These are phyloP conservation scores for Podospora appendiculata DNA, from an alignment of 495 filamentous ascomycete genomes.

Conservation along the genomic window DNA sequence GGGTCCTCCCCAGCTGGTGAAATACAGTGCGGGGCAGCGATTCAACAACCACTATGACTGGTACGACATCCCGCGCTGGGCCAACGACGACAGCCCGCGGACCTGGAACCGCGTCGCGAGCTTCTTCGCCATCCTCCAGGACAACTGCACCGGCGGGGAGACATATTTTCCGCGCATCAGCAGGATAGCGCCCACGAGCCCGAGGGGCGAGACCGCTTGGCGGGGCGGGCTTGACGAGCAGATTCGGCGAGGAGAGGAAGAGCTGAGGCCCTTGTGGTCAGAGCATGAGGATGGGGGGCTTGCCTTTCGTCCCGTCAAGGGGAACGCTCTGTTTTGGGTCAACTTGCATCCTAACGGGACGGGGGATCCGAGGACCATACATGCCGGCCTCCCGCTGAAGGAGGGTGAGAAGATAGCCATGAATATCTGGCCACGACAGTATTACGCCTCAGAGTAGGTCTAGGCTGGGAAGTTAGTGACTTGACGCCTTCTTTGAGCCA, in stretches of 20 bases:
- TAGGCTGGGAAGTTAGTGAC: neutral
- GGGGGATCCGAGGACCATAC: slow-evolving; percentile 38
- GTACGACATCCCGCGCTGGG: slow-evolving; percentile 25
- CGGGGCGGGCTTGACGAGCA: slow-evolving; percentile 4
- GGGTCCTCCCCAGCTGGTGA: slow-evolving; percentile 42
- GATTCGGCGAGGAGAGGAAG: neutral
- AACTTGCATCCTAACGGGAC: slow-evolving; percentile 42
- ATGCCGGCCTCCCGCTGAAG: slow-evolving; percentile 42
- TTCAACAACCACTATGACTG: slow-evolving; percentile 44
- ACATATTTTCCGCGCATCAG: slow-evolving; percentile 39
- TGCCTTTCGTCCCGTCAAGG: slow-evolving; percentile 41
- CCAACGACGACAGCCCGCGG: slow-evolving; percentile 20
- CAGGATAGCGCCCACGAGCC: slow-evolving; percentile 12
- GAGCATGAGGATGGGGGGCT: slow-evolving; percentile 41
- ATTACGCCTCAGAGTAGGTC: slow-evolving; percentile 13
- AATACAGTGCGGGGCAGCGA: slow-evolving; percentile 33
- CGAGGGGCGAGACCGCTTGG: slow-evolving; percentile 14
- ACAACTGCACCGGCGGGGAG: slow-evolving; percentile 35
- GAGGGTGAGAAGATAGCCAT: slow-evolving; percentile 44
- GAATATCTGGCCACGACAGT: slow-evolving; percentile 49
- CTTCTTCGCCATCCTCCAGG: slow-evolving; percentile 41
- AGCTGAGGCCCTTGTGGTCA: slow-evolving; percentile 27
- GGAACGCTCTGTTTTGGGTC: slow-evolving; percentile 49
- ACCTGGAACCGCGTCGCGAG: slow-evolving; percentile 36
- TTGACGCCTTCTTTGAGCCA: neutral